phyloP scores from a whole-genome alignment of 2,329 filamentous ascomycete genomes.

The Colletotrichum cereale region DNA sequence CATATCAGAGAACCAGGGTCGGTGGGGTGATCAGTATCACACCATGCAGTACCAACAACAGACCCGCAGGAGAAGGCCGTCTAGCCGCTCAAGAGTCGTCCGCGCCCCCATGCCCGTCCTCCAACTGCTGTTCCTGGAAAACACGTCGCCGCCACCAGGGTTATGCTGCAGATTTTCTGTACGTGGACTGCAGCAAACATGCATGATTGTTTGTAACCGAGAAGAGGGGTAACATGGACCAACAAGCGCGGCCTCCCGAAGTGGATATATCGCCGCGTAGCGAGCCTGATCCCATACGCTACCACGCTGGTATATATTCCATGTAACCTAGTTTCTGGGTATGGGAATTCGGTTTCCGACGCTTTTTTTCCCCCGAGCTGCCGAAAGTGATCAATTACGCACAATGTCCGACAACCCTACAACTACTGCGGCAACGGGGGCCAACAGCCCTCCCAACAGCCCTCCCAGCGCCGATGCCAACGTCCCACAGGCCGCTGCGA shows the following conservation, averaged over 20 bases:
- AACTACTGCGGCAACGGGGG: neutral
- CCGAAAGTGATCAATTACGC: accelerated
- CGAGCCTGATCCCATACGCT: neutral
- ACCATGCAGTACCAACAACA: neutral
- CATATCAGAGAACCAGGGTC: neutral
- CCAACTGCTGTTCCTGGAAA: conserved; percentile 1
- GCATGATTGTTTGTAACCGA: neutral
- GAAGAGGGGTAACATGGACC: conserved; percentile 9
- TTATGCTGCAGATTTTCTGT: neutral
- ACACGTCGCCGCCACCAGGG: neutral
- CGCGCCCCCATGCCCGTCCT: no score
- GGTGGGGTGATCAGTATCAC: neutral
- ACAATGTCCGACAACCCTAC: neutral
- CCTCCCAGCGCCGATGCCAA: neutral
- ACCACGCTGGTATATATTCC: neutral
- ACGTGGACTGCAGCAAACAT: neutral
- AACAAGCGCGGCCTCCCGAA: neutral
- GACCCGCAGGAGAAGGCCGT: neutral
- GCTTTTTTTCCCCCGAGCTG: no score
- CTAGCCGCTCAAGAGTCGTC: neutral
- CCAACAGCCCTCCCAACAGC: neutral
- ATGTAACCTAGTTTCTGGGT: no score
- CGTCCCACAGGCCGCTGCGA: neutral
- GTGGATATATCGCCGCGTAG: neutral
- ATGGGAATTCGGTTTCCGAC: no score